Percentiles rank a stretch among this genome's conserved stretches.
These are phyloP conservation scores for Pharnaceum exiguum DNA, from an alignment of 148 eudicot genomes.

Conservation along the genomic window DNA sequence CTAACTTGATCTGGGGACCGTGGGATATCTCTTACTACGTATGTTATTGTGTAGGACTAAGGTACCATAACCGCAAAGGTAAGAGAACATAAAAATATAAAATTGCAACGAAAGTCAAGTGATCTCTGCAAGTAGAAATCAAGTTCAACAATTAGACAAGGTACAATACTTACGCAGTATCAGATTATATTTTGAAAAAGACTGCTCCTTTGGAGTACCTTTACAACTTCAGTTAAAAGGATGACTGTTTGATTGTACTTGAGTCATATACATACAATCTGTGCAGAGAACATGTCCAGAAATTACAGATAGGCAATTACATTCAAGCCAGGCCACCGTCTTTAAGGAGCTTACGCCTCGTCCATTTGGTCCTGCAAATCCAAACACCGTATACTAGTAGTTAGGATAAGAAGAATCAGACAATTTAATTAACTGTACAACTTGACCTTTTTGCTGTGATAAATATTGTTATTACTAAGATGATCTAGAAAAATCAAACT, in stretches of 20 bases:
- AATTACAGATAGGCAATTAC: slow-evolving; percentile 15
- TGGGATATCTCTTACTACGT: too few relatives aligned
- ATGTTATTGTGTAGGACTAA: too few relatives aligned
- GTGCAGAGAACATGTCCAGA: slow-evolving; percentile 11
- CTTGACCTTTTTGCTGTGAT: too few relatives aligned
- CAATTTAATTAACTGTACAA: too few relatives aligned
- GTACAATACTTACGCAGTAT: background rate
- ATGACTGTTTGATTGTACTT: slow-evolving; percentile 9
- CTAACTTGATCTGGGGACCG: too few relatives aligned
- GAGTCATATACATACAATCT: slow-evolving; percentile 13
- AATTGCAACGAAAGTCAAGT: too few relatives aligned
- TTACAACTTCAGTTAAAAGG: background rate
- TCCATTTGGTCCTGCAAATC: slow-evolving; percentile 46
- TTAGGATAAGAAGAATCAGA: background rate
- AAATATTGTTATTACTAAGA: too few relatives aligned
- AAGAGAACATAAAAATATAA: too few relatives aligned
- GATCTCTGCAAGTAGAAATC: too few relatives aligned
- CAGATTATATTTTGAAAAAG: background rate
- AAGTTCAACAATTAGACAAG: too few relatives aligned
- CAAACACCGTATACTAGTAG: background rate
- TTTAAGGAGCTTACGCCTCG: slow-evolving; percentile 33
- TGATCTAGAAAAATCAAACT: too few relatives aligned
- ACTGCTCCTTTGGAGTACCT: background rate
- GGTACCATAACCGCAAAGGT: too few relatives aligned
- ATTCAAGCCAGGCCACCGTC: slow-evolving; percentile 26